Base-by-base conservation (phyloP, 208 protist species). In the Acanthamoeba castellanii region DNA sequence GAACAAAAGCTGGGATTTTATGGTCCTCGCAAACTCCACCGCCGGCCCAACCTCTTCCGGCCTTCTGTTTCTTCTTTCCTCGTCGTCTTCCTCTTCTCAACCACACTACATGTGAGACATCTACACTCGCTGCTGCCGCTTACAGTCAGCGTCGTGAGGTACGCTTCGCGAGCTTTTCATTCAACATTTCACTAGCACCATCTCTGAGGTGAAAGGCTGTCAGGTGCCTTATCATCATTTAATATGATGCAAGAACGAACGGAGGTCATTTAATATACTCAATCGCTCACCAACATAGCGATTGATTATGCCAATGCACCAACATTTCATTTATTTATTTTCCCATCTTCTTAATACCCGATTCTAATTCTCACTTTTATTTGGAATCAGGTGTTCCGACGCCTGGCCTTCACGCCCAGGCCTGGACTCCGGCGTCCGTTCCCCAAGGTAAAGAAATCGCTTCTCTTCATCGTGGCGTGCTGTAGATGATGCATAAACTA, bases 201-300 rank as follows among this genome's bases (percentile, higher is more conserved):
- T 50, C 72, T 81, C 72, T 81, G 72, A 81, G 72, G n/a, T 81
- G 72, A 81, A 81, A 81, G 72, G 72, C 72, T 81, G 37, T 81
- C 34, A 37, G 16, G 72, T 81, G 72, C 72, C 72, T 81, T 25
- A n/a, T 81, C 72, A 81, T 50, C 72, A 81, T 81, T 81, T 37
- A 81, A 37, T 30, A 81, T 81, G 72, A 47, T 81, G 72, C 72
- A n/a, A 81, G 34, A 81, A 13, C 37, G 30, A 72, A 72, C 64
- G 37, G 37, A 50, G 72, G 72, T 81, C 72, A 81, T 81, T 50
- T 50, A 81, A 81, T 81, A 81, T 81, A 81, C 72, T 50, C 37
- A 6, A 25, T 42, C 13, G 72, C 72, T 81, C 72, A 81, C 32
- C 47, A 14, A 81, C 72, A 25, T 81, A 81, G 72, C 9, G 30